Base-by-base conservation (phyloP, 2,329 filamentous ascomycete species). In the Trichoderma sp. region DNA sequence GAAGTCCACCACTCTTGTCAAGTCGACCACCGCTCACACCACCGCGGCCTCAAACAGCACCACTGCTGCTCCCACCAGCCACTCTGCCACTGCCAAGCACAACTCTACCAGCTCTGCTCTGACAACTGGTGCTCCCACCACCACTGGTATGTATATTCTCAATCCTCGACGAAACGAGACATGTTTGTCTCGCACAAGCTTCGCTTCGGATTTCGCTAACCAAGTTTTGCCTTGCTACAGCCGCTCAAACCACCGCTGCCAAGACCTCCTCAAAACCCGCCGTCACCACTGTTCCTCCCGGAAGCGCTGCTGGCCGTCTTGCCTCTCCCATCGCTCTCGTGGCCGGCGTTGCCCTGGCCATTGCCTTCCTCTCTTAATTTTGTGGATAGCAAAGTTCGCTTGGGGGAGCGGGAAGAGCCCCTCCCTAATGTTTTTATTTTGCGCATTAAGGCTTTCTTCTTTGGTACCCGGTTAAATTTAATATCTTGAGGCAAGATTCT, bases 301-400 rank as follows among this genome's bases (percentile, higher is more conserved):
- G 72, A 72, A 76, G 71, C 72, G 75, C 73, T 70, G 78, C 77
- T 61, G 71, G 70, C 67, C 76, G 73, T 68, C 71, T 78, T 63
- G 74, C 75, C 46, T 77, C 78, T 43, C 76, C 76, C 37, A 66
- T 79, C 68, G 77, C 75, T 56, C 75, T 80, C 28, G 72, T 79
- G 69, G 76, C 75, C 21, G 79, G 75, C 71, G 79, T 74, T 66
- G 73, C 76, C 67, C 76, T 76, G 61, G 79, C 76, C 71, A 71
- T 80, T 68, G 77, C 74, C 68, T 77, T 75, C 73, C 70, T 81
- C 51, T 74, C 75, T 72, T 79, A 77, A 75, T 26, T 49, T 34
- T 58, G 52, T 49, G 52, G 52, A 66, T 46, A 46, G 39, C 39
- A 28, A 32, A 30, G 52, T 52, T 52, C 52, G 16, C 7, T 43